Evolutionary conservation across 441 rosid genomes (phyloP).

Genomic region (Oxalis stricta): DNA sequence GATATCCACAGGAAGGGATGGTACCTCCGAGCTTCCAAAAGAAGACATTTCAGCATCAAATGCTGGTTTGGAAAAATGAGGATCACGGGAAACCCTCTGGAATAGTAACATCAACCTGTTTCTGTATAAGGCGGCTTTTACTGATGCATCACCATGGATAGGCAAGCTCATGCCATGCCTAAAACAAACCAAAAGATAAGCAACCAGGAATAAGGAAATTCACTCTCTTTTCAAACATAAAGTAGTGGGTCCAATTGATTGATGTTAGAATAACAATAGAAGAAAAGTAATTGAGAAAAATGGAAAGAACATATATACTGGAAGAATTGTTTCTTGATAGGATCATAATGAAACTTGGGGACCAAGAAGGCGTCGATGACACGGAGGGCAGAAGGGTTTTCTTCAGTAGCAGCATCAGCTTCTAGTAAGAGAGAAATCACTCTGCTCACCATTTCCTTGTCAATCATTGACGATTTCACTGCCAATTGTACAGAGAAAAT

Average conservation of each 20-base stretch:
- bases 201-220: not conserved
- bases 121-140: constrained; percentile 55
- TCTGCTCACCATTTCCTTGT: constrained; percentile 45
- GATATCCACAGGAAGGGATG: not conserved
- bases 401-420: constrained; percentile 58
- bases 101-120: constrained; percentile 59
- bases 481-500: constrained; percentile 13
- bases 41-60: constrained; percentile 48
- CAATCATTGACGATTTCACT: constrained; percentile 55
- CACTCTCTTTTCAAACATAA: not conserved
- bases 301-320: constrained; percentile 26
- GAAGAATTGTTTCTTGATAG: constrained; percentile 62
- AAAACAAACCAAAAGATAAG: not conserved
- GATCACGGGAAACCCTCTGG: constrained; percentile 80
- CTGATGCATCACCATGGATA: constrained; percentile 66
- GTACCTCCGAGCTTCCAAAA: constrained; percentile 68
- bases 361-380: constrained; percentile 64
- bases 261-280: too few species aligned
- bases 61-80: constrained; percentile 63
- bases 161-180: constrained; percentile 55
- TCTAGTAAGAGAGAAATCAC: constrained; percentile 41
- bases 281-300: not conserved
- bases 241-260: not conserved
- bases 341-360: constrained; percentile 65
- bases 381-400: constrained; percentile 24